A percentile compares a stretch with the other conserved stretches of the same genome.
Conservation (phyloP, 345 rosid genomes). For the Nephelium lappaceum region DNA sequence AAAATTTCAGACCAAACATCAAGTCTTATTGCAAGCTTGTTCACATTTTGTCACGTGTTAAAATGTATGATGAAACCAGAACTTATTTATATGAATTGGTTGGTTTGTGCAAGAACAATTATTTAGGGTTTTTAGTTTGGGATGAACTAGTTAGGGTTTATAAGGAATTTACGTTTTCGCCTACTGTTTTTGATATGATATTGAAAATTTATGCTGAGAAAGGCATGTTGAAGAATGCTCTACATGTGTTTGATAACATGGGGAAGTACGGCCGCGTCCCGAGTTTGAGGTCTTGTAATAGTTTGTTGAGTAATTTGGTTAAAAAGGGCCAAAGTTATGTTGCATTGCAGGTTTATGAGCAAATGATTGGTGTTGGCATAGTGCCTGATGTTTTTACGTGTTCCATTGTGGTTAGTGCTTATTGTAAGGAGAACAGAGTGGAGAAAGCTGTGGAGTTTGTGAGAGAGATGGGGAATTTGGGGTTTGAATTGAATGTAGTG, state of each 20-base stretch:
- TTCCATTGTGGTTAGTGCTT: slow-evolving; percentile 70
- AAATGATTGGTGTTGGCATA: slow-evolving; percentile 60
- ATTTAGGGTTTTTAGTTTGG: slow-evolving; percentile 52
- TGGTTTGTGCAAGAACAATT: slow-evolving; percentile 47
- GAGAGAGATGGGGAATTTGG: slow-evolving; percentile 45
- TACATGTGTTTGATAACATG: slow-evolving; percentile 91
- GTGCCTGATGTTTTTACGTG: slow-evolving; percentile 78
- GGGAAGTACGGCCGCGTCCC: slow-evolving; percentile 57
- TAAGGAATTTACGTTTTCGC: slow-evolving; percentile 59
- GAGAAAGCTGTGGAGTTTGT: slow-evolving; percentile 57
- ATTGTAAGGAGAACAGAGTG: slow-evolving; percentile 58
- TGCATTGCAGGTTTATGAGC: slow-evolving; percentile 70
- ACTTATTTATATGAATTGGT: slow-evolving; percentile 53
- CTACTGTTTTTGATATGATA: slow-evolving; percentile 79
- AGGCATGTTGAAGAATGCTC: slow-evolving; percentile 63
- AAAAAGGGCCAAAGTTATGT: slow-evolving; percentile 46
- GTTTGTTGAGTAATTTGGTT: slow-evolving; percentile 70
- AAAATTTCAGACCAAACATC: slow-evolving; percentile 56
- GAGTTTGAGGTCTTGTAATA: slow-evolving; percentile 71
- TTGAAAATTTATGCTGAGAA: slow-evolving; percentile 68
- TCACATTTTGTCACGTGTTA: slow-evolving; percentile 77
- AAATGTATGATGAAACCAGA: slow-evolving; percentile 66
- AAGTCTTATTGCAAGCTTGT: slow-evolving; percentile 72
- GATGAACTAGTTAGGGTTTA: slow-evolving; percentile 58
- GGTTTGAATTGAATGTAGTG: slow-evolving; percentile 69